Evolutionary conservation across 1,139 yeast genomes (phyloP).

Genomic region (Debaryomyces robertsiae): DNA sequence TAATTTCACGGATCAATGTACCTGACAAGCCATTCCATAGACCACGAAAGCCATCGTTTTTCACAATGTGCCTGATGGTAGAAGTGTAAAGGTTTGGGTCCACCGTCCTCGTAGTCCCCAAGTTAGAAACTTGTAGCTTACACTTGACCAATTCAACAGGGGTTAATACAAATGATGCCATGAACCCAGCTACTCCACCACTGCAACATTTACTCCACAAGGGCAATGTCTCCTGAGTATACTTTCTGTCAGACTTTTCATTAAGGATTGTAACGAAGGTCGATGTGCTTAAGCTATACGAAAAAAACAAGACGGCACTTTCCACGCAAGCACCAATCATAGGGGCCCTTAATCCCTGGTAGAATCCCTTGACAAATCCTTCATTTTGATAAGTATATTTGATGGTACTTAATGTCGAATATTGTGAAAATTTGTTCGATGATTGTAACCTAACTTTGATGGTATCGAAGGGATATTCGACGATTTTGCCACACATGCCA

Average conservation of each 20-base stretch:
- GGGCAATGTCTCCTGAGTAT: conserved; percentile 28
- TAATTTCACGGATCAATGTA: conserved; percentile 80
- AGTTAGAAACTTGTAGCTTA: conserved; percentile 75
- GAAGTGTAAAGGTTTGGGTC: conserved; percentile 20
- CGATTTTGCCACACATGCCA: conserved; percentile 80
- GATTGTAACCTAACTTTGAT: conserved; percentile 88
- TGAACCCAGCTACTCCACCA: conserved; percentile 82
- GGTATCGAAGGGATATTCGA: conserved; percentile 93
- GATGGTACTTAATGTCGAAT: conserved; percentile 64
- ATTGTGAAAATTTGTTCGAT: conserved; percentile 39
- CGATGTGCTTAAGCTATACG: conserved; percentile 67
- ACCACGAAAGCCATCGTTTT: conserved; percentile 55
- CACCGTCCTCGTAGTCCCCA: conserved; percentile 22
- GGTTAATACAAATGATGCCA: conserved; percentile 81
- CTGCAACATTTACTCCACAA: conserved; percentile 51
- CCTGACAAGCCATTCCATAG: conserved; percentile 85
- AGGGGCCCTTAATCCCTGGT: conserved; percentile 76
- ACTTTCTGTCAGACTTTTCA: conserved; percentile 13
- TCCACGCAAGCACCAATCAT: conserved; percentile 86
- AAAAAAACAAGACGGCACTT: conserved; percentile 58
- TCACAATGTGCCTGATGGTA: conserved; percentile 48
- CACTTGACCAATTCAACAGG: conserved; percentile 91
- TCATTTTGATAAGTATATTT: conserved; percentile 60
- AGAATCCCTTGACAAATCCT: conserved; percentile 57
- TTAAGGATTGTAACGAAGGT: conserved; percentile 51